Base-by-base conservation (phyloP, 176 grass and related monocot species). In the Musa beccarii region DNA sequence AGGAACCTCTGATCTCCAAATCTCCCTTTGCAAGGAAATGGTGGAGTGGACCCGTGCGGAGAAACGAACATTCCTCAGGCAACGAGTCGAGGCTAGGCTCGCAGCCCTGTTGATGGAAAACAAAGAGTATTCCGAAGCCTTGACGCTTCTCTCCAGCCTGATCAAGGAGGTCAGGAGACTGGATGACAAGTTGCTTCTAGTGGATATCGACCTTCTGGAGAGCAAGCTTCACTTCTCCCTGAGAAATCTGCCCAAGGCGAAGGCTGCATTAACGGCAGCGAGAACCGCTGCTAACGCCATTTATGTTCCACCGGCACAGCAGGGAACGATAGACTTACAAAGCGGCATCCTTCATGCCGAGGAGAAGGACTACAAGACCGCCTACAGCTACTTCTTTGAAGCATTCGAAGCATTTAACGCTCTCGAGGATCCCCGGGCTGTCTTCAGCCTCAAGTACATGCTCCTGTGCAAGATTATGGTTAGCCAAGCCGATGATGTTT, bases 381-480 rank as follows among this genome's bases (percentile, higher is more conserved):
- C 72, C 12, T 96, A 96, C 76, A 92, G 92, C 79, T 96, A 96
- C 79, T 96, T 92, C 75, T 92, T 96, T 49, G 92, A 96, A 81
- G 92, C 92, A 34, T 92, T 89, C 49, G 89, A 92, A 82, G 89
- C 84, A 51, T 92, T 89, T 73, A 89, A 84, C 80, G 72, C 86
- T 20, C 81, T 92, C 8, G 89, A 86, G 78, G 89, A 89, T 52
- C 72, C 84, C 51, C 80, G 81, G 16, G 86, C 89, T n/a, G 80
- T 89, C 24, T 92, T 89, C 72, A 84, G 89, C 76, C 80, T 96
- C 34, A 96, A 96, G 63, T 96, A 92, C 81, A 96, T 96, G 92
- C 89, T 96, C 20, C 71, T 96, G 64, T 96, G 89, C 83, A 96
- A 96, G 85, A 96, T 92, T 52, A 92, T 96, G 92, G 92, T 92